Base-by-base conservation (phyloP, 345 rosid genomes). In the Trapa incisa region DNA sequence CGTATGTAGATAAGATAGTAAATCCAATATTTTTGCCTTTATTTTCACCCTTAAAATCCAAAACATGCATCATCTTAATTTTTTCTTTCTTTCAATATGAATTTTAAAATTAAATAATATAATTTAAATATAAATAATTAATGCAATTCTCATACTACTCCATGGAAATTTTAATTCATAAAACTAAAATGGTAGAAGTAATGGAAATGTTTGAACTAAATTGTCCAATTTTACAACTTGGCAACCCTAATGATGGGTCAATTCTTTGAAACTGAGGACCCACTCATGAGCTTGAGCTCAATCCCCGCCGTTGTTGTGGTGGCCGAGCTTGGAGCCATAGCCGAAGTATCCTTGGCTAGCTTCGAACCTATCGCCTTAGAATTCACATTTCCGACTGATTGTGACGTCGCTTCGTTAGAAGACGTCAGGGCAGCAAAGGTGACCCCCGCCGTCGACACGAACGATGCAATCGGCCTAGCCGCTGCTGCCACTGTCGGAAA, bases 211-310 rank as follows among this genome's bases (percentile, higher is more conserved):
- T 41, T 4, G 43, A 41, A 41, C 29, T 22, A 41, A 8, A 41
- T 41, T 41, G 43, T 4, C 7, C 2, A 41, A 8, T 8, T 8
- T 41, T 8, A 3, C 43, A 22, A 22, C 7, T 41, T 41, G 7
- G 43, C 29, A 22, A 41, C 7, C 43, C 43, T 41, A 8, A 4
- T 41, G 43, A 60, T 88, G 84, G 9, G 6, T 54, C 60, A 54
- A 22, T n/a, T 17, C 54, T 13, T 54, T 22, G 60, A 54, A 22
- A 54, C 60, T n/a, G 87, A 68, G 47, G 92, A 73, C 61, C 85
- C 79, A 61, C 75, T 69, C 90, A 83, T 78, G 80, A 87, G 79
- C 74, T 82, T 91, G 36, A 84, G 87, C 78, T 91, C 90, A 0
- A 75, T 43, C 4, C 60, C 60, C 10, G 43, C 43, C 29, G 29